Base-by-base conservation (phyloP, 1,139 yeast genomes). In the Komagataea norvegica region DNA sequence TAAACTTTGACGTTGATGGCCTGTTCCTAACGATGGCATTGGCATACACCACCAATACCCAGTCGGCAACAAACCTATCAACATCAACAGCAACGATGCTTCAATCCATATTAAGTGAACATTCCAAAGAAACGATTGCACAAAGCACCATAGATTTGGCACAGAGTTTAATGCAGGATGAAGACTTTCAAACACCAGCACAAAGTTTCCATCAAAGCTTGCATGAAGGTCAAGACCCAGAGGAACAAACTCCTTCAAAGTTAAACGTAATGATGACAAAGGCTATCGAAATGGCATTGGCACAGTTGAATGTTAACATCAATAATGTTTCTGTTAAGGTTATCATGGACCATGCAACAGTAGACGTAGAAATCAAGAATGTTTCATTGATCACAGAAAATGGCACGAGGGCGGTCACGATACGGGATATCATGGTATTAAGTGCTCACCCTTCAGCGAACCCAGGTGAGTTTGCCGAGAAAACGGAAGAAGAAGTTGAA, bases 221-320 rank as follows among this genome's bases (percentile, higher is more conserved):
- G 2, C 25, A 26, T 25, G 36, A 15, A n/a, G 27, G 9, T 10
- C 16, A 31, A 20, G 18, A 31, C 32, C 14, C 25, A 2, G 36
- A 31, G 4, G 25, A 33, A 6, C 19, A 33, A 3, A 25, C 35
- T 11, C 38, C 35, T 8, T 47, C 54, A 1, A 31, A 55, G 2
- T 57, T 78, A 40, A 70, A 80, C 32, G 71, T 73, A 4, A 72
- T 83, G 42, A 71, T 81, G 72, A 64, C 75, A 11, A 67, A 63
- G 40, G 82, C 88, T 0, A 82, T 78, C 1, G 91, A 82, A 43
- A 67, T 80, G 45, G 88, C 89, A 0, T 56, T 84, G 11, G 76
- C 83, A 50, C 74, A 81, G 50, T 58, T 84, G 10, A 74, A 65
- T 37, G 65, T 81, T 6, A 67, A 60, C 16, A 54, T 82, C 6